Evolutionary conservation across 805 yeast species (phyloP).

Genomic region (Candida oleophila): DNA sequence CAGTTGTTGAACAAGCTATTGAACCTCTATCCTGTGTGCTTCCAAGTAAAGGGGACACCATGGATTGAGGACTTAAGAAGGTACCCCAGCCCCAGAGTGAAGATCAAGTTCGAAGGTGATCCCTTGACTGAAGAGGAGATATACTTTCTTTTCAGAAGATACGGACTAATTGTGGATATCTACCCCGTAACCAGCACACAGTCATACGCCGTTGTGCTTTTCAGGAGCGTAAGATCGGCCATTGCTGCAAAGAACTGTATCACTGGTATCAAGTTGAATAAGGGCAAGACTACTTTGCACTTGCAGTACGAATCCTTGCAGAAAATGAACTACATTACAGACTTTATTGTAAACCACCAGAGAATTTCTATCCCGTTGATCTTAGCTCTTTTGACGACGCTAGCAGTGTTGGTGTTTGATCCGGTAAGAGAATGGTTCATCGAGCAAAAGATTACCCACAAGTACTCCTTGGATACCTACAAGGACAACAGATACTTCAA

Average conservation of each 20-base stretch:
- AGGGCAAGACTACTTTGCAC: constrained; percentile 59
- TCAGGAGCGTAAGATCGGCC: constrained; percentile 61
- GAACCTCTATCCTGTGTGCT: constrained; percentile 47
- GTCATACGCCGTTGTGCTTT: constrained; percentile 52
- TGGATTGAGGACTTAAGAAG: constrained; percentile 94
- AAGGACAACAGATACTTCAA: constrained; percentile 32
- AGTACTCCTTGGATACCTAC: constrained; percentile 50
- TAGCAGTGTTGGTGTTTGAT: constrained; percentile 85
- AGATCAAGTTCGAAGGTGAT: constrained; percentile 74
- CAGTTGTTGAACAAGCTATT: constrained; percentile 11
- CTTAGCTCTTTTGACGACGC: constrained; percentile 73
- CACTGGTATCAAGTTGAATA: constrained; percentile 67
- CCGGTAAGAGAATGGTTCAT: constrained; percentile 86
- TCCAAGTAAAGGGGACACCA: constrained; percentile 85
- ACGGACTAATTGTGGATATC: constrained; percentile 81
- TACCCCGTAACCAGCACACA: constrained; percentile 51
- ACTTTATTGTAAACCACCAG: constrained; percentile 70
- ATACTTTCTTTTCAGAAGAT: constrained; percentile 79
- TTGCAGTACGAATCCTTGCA: constrained; percentile 65
- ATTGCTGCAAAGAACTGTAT: constrained; percentile 88
- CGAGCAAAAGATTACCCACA: constrained; percentile 66
- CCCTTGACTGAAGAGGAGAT: constrained; percentile 76
- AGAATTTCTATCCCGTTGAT: constrained; percentile 79
- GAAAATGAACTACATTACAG: constrained; percentile 51
- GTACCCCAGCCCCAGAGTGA: constrained; percentile 62